Base-by-base conservation (phyloP, 176 grass and related monocot species). In the Lolium multiflorum region DNA sequence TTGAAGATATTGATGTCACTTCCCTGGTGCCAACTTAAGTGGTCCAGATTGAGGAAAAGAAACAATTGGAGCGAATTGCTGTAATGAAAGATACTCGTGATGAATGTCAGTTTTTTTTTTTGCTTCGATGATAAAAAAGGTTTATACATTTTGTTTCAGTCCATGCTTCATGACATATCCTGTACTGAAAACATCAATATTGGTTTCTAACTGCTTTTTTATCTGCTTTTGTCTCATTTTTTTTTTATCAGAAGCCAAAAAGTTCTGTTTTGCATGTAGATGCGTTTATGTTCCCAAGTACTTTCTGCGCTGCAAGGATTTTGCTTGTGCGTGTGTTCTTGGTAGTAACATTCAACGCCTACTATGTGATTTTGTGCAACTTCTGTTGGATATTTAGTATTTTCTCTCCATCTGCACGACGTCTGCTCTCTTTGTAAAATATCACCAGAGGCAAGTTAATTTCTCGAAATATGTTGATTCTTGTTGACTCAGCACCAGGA, bases 1-100 rank as follows among this genome's bases (percentile, higher is more conserved):
- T 67, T 94, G 82, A 94, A 74, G 67, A 71, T 82, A 82, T 82
- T 71, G 43, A 26, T 20, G 39, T n/a, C 66, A 44, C 37, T 85
- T 72, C 63, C 20, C 12, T 83, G 9, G 52, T 12, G 18, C 79
- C 44, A 74, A 55, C 37, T 54, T 43, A 89, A 54, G 43, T 87
- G 38, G 9, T 71, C 24, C 63, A 44, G 69, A 56, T 52, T 6
- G 64, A 55, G 11, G 10, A 39, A 71, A 65, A 31, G 74, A 24
- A 59, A 44, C 37, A 59, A 39, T 60, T 25, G 24, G 79, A 78
- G 47, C 51, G 4, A 2, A n/a, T 55, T 56, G 56, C 74, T 88
- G 38, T 88, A 84, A 81, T 76, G 81, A 49, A 77, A 67, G 76
- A 60, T 81, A 46, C 31, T 37, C 82, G 14, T 79, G 71, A 77